Evolutionary conservation across 2,329 filamentous ascomycete genomes (phyloP).

Genomic region (Claviceps sp.): DNA sequence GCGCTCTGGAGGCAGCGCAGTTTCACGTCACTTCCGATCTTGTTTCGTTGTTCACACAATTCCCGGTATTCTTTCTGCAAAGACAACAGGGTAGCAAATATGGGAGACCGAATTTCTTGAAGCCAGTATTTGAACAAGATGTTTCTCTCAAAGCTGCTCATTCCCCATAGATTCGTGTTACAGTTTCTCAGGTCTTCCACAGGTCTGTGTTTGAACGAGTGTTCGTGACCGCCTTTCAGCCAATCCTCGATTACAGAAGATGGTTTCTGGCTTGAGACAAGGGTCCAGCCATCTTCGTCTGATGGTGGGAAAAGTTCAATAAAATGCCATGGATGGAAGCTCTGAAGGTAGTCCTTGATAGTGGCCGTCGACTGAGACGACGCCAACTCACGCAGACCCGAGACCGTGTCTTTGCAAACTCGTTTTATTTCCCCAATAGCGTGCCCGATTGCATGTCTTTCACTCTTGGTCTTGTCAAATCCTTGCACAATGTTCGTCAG

Average conservation of each 20-base stretch:
- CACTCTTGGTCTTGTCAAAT: slow-evolving; percentile 23
- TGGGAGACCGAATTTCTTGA: not conserved
- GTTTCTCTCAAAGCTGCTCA: not conserved
- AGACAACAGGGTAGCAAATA: not conserved
- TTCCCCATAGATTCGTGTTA: not conserved
- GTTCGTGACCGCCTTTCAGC: not conserved
- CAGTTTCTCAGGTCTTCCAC: not conserved
- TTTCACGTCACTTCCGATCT: not conserved
- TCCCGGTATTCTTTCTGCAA: not conserved
- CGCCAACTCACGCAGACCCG: not conserved
- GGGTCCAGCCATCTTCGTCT: not conserved
- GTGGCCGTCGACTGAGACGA: not conserved
- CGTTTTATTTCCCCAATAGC: not conserved
- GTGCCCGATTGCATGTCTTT: slow-evolving; percentile 19
- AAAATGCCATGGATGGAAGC: not conserved
- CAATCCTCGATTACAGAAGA: not conserved
- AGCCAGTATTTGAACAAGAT: not conserved
- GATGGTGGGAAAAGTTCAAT: not conserved
- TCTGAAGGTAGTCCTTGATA: not conserved
- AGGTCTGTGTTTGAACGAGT: not conserved
- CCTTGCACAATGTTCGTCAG: slow-evolving; percentile 25
- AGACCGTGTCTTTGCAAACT: not conserved
- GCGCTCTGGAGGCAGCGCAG: slow-evolving; percentile 18
- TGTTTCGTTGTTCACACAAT: not conserved
- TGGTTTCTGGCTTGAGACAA: not conserved